Base-by-base conservation (phyloP, 306 rosid genomes). In the Herpetospermum pedunculosum region DNA sequence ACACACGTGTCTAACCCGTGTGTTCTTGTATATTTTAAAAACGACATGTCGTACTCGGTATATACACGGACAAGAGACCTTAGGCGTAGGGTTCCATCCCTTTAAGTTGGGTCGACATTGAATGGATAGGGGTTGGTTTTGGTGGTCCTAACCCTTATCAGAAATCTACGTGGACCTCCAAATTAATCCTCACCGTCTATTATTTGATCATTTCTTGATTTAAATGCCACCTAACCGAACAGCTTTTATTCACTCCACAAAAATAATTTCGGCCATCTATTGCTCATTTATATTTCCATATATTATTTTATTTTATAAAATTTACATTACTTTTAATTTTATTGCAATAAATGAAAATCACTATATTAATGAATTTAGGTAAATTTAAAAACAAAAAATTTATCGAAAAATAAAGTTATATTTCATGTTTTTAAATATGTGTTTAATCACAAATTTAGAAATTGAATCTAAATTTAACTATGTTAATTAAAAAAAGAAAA, bases 211-310 rank as follows among this genome's bases (percentile, higher is more conserved):
- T 65, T 38, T 38, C 19, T 9, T 38, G 49, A 65, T 21, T 65
- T 65, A 65, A 57, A 38, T 65, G 49, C 72, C 72, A 65, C 32
- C 72, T 65, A 65, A 65, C 2, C 26, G 9, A 64, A 19, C 72
- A 11, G 10, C 47, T 35, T 37, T 38, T 64, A 63, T 23, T 37
- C 72, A 38, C 47, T 34, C 11, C 6, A 32, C 14, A 3, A 29
- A 28, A 16, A 0, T 60, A 34, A 16, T 18, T 32, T 60, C 7
- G 55, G 1, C 3, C 2, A 49, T 18, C 4, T 48, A 15, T 48
- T 18, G 26, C 25, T 49, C 48, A 49, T n/a, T n/a, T 50, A 19
- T n/a, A 50, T 50, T 50, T 50, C 21, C 21, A 19, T 7, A 6
- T 7, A 6, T n/a, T 6, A 7, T 50, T 50, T 15, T 14, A 44